A percentile compares a stretch with the other conserved stretches of the same genome.
phyloP scores from a whole-genome alignment of 495 filamentous ascomycete species.

The Aspergillus sparsus region DNA sequence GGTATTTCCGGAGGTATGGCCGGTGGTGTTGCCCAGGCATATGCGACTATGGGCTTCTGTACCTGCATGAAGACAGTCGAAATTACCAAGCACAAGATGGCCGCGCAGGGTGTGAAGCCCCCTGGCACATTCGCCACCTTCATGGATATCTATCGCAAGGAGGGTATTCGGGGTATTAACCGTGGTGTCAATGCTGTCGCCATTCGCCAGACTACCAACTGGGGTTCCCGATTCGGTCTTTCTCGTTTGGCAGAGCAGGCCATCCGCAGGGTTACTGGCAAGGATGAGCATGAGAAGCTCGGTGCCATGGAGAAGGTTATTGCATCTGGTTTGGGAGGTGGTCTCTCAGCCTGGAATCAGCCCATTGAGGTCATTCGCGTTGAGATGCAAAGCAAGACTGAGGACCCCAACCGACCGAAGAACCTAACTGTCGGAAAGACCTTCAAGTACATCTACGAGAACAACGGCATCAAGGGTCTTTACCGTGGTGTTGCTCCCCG shows the following conservation, averaged over 20 bases:
- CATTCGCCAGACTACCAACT: conserved; percentile 98
- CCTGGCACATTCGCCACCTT: conserved; percentile 90
- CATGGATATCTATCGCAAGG: conserved; percentile 93
- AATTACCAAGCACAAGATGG: conserved; percentile 97
- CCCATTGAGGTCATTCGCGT: conserved; percentile 99
- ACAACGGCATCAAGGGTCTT: conserved; percentile 86
- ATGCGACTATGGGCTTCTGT: conserved; percentile 99
- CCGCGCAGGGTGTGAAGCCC: conserved; percentile 76
- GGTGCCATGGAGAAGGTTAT: conserved; percentile 83
- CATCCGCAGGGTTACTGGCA: conserved; percentile 78
- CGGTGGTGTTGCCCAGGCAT: conserved; percentile 95
- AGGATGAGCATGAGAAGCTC: conserved; percentile 77
- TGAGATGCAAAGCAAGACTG: conserved; percentile 99
- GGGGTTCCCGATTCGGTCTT: conserved; percentile 94
- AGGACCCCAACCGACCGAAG: conserved; percentile 95
- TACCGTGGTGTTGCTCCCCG: conserved; percentile 95
- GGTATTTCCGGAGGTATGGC: conserved; percentile 91
- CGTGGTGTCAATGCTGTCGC: conserved; percentile 97
- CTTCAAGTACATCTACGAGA: conserved; percentile 87
- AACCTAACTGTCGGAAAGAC: conserved; percentile 96
- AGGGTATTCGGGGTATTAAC: conserved; percentile 97
- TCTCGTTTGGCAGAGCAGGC: conserved; percentile 85
- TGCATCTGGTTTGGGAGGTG: conserved; percentile 85
- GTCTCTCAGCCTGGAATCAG: conserved; percentile 97
- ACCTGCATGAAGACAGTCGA: conserved; percentile 99